Base-by-base conservation (phyloP, 2,329 filamentous ascomycete genomes). In the Pezicula carpinea region DNA sequence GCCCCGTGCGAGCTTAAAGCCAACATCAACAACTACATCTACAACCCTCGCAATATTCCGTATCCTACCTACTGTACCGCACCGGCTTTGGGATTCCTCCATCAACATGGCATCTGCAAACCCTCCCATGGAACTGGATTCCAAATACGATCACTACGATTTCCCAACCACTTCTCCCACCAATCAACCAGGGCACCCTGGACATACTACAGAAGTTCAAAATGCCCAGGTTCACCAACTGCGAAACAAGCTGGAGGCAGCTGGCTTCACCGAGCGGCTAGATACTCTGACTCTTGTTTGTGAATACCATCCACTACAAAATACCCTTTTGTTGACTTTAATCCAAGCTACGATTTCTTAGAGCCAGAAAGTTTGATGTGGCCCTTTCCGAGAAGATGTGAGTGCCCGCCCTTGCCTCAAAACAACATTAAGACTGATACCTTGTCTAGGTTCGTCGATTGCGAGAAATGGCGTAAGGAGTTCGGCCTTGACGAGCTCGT, bases 61-160 rank as follows among this genome's bases (percentile, higher is more conserved):
- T 11, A 29, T 11, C 26, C 8, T 29, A 29, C 26, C 6, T 29
- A 8, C 8, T 11, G 10, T 6, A 10, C 26, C 26, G 5, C 6
- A 29, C 26, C 26, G 26, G 10, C 26, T 10, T 29, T 29, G 26
- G 7, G 23, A 19, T 22, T 6, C 31, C 41, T 43, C 26, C 35
- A 17, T 51, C 47, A 56, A 29, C 11, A 64, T 64, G 62, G 55
- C 60, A 17, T 41, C 59, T 21, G 47, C 42, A 50, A 52, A 46
- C 11, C 50, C 53, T 5, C 17, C 50, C 10, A 47, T 59, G 4
- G 72, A 80, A 66, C 66, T 89, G 61, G 84, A 95, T 70, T 78
- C 88, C 67, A 96, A 96, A 74, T 95, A 97, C 76, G 93, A 97
- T 73, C 69, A 95, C 75, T 97, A 93, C 71, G 91, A 96, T 70